Percentiles rank a stretch among this genome's conserved stretches.
phyloP scores from a whole-genome alignment of 2,329 filamentous ascomycete species.

The Ophiocordyceps camponoti-saundersi region DNA sequence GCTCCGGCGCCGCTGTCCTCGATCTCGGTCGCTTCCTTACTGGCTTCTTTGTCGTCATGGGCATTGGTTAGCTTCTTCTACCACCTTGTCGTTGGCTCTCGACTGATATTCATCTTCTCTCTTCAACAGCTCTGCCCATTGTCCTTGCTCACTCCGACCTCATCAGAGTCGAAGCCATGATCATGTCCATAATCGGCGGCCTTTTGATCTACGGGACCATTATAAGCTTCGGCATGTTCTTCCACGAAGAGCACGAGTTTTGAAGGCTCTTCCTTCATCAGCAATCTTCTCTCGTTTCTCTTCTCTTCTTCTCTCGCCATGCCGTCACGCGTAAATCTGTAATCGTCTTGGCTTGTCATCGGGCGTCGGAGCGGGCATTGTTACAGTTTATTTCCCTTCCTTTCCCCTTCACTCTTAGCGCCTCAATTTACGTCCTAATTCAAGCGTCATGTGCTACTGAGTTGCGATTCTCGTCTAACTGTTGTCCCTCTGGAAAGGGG shows the following conservation, averaged over 20 bases:
- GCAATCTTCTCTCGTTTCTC: too few species aligned
- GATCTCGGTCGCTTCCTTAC: constrained; percentile 91
- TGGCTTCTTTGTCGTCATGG: constrained; percentile 93
- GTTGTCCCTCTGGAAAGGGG: too few species aligned
- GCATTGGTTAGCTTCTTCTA: constrained; percentile 55
- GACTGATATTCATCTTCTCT: not conserved
- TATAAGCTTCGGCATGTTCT: constrained; percentile 96
- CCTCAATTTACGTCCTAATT: not conserved
- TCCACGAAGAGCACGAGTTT: constrained; percentile 94
- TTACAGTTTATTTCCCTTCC: not conserved
- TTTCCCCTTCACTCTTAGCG: not conserved
- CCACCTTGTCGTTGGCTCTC: not conserved
- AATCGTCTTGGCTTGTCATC: not conserved
- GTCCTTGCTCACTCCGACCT: constrained; percentile 75
- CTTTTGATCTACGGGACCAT: constrained; percentile 95
- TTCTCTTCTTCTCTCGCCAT: too few species aligned
- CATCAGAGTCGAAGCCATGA: constrained; percentile 71
- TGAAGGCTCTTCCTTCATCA: constrained; percentile 20
- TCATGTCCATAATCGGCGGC: constrained; percentile 88
- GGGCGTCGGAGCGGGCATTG: not conserved
- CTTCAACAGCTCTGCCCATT: constrained; percentile 55
- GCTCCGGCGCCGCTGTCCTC: constrained; percentile 64
- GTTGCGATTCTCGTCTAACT: not conserved
- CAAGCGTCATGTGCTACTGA: not conserved
- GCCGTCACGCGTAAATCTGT: too few species aligned